These are phyloP conservation scores for Xerocomus amazonicus DNA, from an alignment of 1,284 basidiomycete species.

Conservation along the genomic window DNA sequence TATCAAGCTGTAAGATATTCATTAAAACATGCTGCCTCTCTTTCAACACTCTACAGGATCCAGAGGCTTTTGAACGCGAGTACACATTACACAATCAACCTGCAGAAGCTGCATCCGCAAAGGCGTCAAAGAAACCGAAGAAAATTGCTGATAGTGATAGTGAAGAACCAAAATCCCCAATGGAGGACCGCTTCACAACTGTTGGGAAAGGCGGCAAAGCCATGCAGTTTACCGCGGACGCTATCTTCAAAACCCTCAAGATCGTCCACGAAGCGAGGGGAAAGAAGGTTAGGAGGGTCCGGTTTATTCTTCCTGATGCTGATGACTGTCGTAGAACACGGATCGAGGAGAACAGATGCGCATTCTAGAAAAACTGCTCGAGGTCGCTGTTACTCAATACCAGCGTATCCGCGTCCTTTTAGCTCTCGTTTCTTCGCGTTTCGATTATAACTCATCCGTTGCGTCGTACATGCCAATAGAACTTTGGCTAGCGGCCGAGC, in stretches of 20 bases:
- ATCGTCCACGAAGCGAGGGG: conserved; percentile 93
- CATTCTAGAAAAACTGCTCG: conserved; percentile 85
- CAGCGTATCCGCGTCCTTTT: conserved; percentile 94
- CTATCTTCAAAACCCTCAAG: conserved; percentile 91
- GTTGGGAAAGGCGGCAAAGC: conserved; percentile 90
- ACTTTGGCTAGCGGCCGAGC: conserved; percentile 85
- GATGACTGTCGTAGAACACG: conserved; percentile 66
- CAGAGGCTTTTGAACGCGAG: conserved; percentile 83
- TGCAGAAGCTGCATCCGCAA: conserved; percentile 42
- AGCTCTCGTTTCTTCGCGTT: conserved; percentile 90
- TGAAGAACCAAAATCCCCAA: conserved; percentile 46
- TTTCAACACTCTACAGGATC: conserved; percentile 55
- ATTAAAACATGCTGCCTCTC: neutral
- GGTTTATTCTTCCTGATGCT: conserved; percentile 1
- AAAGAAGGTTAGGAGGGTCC: conserved; percentile 68
- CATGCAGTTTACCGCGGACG: conserved; percentile 82
- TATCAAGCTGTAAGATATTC: conserved; percentile 70
- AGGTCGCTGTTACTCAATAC: conserved; percentile 85
- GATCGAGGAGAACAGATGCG: conserved; percentile 94
- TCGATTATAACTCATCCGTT: conserved; percentile 94
- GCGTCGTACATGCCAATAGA: conserved; percentile 90
- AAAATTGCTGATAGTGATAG: conserved; percentile 34
- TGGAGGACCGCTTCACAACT: conserved; percentile 78
- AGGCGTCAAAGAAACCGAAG: conserved; percentile 41
- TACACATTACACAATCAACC: conserved; percentile 55